Evolutionary conservation across 2,329 filamentous ascomycete species (phyloP), one percentile per base, ranked within the genome.

Genomic region (Claviceps purpurea): DNA sequence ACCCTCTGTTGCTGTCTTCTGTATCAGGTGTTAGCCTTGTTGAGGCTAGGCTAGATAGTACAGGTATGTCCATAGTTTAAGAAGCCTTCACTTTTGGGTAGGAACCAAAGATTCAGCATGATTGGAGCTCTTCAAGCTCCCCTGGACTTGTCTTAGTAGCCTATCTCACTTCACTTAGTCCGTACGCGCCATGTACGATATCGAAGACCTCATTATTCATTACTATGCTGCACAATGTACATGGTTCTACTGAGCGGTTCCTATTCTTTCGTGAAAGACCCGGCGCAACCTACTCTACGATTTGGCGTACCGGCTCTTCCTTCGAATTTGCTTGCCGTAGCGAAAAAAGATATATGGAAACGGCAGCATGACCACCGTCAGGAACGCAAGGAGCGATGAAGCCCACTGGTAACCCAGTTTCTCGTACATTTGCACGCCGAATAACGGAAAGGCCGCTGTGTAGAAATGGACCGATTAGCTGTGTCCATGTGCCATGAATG

Each of bases 391-490:
- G 43, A 85, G 63, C 42, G 72, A 78, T 1, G 79, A 77, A 7
- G 79, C 81, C 85, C 86, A 89, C 55, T 84, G 79, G 54, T 83
- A 78, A 16, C 85, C 86, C 24, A 90, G 72, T 26, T 69, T 74
- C 8, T 77, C 64, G 62, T 89, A 91, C 82, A 90, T 80, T 57
- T 82, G 84, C 30, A 79, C 76, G 16, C 84, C 84, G 64, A 90
- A 89, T 2, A 89, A 70, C 14, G 86, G 85, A 59, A 90, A 90
- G 3, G 81, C 78, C 50, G 87, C 88, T 80, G 56, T 38, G 18
- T 39, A 13, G 10, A 6, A 13, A 40, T 16, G 46, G 38, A 16
- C 3, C 10, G 20, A 55, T 60, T 45, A 62, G 58, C 24, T 38
- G 16, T 40, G 46, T 46, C 46, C 5, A 26, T 26, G 6, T 26